Evolutionary conservation across 495 filamentous ascomycete species (phyloP).

Genomic region (Xylaria venustula): DNA sequence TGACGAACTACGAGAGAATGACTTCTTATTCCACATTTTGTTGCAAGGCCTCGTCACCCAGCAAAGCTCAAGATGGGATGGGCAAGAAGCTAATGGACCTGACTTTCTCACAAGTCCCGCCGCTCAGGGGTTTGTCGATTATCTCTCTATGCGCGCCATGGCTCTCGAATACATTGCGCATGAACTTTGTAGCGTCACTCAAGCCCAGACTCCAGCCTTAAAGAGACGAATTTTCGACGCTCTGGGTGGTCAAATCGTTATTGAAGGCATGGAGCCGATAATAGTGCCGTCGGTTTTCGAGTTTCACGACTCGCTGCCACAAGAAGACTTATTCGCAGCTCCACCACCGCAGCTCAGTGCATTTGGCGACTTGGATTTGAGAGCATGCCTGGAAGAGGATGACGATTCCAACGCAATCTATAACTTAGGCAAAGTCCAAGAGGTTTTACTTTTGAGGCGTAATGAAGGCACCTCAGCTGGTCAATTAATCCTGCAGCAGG

Average conservation of each 20-base stretch:
- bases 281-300: constrained; percentile 78
- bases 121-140: constrained; percentile 65
- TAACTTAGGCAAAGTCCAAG: constrained; percentile 60
- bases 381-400: constrained; percentile 54
- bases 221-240: constrained; percentile 76
- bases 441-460: constrained; percentile 58
- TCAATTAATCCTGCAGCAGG: constrained; percentile 51
- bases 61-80: constrained; percentile 68
- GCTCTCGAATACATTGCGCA: constrained; percentile 78
- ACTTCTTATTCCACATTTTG: constrained; percentile 71
- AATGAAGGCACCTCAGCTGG: constrained; percentile 53
- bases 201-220: constrained; percentile 67
- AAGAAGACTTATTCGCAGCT: constrained; percentile 56
- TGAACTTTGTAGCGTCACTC: constrained; percentile 76
- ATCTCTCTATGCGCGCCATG: constrained; percentile 68
- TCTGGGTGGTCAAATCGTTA: constrained; percentile 68
- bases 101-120: constrained; percentile 66
- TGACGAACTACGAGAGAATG: constrained; percentile 70
- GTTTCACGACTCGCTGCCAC: constrained; percentile 84
- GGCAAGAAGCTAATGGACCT: constrained; percentile 41
- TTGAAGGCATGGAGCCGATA: constrained; percentile 60
- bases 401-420: constrained; percentile 50
- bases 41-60: constrained; percentile 62
- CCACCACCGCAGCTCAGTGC: constrained; percentile 48
- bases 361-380: constrained; percentile 62